Conservation (phyloP, 768 basidiomycete genomes). For the Russula abietina region DNA sequence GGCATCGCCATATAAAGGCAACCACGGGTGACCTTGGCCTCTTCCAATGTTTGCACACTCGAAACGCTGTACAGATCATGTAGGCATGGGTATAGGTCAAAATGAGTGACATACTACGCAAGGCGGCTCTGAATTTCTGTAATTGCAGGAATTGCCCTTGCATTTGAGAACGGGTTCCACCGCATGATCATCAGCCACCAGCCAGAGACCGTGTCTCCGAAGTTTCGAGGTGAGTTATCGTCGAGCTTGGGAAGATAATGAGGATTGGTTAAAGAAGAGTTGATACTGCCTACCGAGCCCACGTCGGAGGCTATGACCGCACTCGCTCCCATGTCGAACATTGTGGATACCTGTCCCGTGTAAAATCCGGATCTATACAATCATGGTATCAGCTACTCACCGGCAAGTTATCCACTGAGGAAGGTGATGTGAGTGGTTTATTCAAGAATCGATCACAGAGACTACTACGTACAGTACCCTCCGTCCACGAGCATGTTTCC, state of each 20-base stretch:
- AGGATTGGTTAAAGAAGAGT: not conserved
- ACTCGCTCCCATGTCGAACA: conserved; percentile 87
- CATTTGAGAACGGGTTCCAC: conserved; percentile 85
- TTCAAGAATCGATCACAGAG: not conserved
- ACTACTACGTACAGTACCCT: conserved; percentile 65
- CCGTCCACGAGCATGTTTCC: conserved; percentile 90
- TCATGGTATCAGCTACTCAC: conserved; percentile 36
- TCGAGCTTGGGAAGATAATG: conserved; percentile 50
- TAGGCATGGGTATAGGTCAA: conserved; percentile 16
- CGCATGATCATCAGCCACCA: conserved; percentile 93
- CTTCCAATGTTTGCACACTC: conserved; percentile 89
- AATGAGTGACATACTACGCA: conserved; percentile 68
- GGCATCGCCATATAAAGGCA: conserved; percentile 94
- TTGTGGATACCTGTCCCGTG: conserved; percentile 63
- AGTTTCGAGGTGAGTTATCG: conserved; percentile 91
- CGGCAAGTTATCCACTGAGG: conserved; percentile 79
- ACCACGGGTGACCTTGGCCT: conserved; percentile 84
- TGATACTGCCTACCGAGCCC: conserved; percentile 52
- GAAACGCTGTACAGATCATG: conserved; percentile 60
- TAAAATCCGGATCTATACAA: not conserved
- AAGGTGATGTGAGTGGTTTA: conserved; percentile 5
- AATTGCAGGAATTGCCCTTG: conserved; percentile 74
- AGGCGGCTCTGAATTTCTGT: conserved; percentile 92
- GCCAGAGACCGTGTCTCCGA: conserved; percentile 92
- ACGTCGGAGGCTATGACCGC: conserved; percentile 92